These are phyloP conservation scores for Citropsis articulata DNA, from an alignment of 345 rosid genomes.

Conservation along the genomic window DNA sequence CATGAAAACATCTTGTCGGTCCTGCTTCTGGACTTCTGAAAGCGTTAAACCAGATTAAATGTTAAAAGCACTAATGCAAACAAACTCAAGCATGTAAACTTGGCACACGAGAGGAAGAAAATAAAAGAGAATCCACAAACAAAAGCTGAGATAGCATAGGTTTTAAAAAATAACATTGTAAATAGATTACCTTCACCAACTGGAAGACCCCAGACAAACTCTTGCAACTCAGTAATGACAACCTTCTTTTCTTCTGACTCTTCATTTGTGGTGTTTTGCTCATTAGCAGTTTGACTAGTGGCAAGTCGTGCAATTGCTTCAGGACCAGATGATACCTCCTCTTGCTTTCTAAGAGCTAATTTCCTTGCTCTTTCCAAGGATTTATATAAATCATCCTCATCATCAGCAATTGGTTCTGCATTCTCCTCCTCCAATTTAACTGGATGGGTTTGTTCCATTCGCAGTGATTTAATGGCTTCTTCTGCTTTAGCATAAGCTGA, in stretches of 20 bases:
- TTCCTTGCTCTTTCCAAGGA: slow-evolving; percentile 81
- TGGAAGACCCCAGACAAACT: slow-evolving; percentile 90
- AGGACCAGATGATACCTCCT: slow-evolving; percentile 58
- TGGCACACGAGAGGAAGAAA: not conserved
- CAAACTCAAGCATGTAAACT: slow-evolving; percentile 2
- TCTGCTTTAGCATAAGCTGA: slow-evolving; percentile 81
- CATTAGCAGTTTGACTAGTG: slow-evolving; percentile 42
- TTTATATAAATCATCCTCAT: slow-evolving; percentile 72
- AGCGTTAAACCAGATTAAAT: slow-evolving; percentile 22
- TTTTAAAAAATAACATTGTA: too few species aligned
- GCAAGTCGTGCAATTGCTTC: slow-evolving; percentile 74
- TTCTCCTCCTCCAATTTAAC: slow-evolving; percentile 40
- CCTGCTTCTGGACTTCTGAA: slow-evolving; percentile 63
- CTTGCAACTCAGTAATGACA: slow-evolving; percentile 92
- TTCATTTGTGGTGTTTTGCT: slow-evolving; percentile 38
- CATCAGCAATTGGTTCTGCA: slow-evolving; percentile 61
- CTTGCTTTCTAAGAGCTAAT: slow-evolving; percentile 75
- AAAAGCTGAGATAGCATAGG: not conserved
- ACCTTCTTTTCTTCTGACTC: slow-evolving; percentile 76
- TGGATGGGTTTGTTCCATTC: slow-evolving; percentile 53
- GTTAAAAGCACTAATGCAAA: not conserved
- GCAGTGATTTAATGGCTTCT: slow-evolving; percentile 78
- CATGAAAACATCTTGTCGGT: slow-evolving; percentile 80
- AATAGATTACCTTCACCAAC: slow-evolving; percentile 61
- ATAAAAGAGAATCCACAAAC: not conserved